Conservation (phyloP, 1,284 basidiomycete genomes). For the Boletus hoseneyae region DNA sequence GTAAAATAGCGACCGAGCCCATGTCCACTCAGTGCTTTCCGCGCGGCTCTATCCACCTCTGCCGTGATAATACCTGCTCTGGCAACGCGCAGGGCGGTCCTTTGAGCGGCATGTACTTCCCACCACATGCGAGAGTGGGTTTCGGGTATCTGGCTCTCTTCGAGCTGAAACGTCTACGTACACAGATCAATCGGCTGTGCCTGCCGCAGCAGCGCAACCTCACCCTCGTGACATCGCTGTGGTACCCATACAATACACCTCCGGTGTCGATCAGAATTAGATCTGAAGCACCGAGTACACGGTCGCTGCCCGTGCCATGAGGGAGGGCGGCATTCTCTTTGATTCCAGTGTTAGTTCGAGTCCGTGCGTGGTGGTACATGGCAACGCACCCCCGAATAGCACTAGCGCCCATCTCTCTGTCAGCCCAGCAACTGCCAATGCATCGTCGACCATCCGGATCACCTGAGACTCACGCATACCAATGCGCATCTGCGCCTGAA, state of each 20-base stretch:
- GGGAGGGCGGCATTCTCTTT: constrained; percentile 82
- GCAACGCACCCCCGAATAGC: constrained; percentile 71
- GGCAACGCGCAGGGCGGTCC: constrained; percentile 49
- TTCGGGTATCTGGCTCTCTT: constrained; percentile 50
- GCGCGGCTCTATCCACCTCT: constrained; percentile 67
- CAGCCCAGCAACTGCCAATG: constrained; percentile 59
- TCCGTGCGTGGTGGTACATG: background rate
- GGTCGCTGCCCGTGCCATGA: constrained; percentile 75
- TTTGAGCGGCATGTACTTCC: constrained; percentile 64
- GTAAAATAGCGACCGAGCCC: constrained; percentile 69
- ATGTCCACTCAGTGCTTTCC: constrained; percentile 43
- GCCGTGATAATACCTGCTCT: constrained; percentile 49
- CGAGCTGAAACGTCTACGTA: constrained; percentile 66
- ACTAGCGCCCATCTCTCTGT: constrained; percentile 57
- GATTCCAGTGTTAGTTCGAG: constrained; percentile 6
- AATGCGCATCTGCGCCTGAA: constrained; percentile 58
- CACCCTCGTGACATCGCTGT: constrained; percentile 77
- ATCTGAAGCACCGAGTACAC: constrained; percentile 53
- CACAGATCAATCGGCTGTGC: background rate
- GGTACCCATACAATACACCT: constrained; percentile 68
- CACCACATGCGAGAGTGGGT: constrained; percentile 65
- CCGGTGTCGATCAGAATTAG: constrained; percentile 79
- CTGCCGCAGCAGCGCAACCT: constrained; percentile 18
- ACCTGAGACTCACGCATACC: constrained; percentile 78
- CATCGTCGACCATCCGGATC: constrained; percentile 48